Base-by-base conservation (phyloP, 768 basidiomycete genomes). In the Boletus rex-veris region DNA sequence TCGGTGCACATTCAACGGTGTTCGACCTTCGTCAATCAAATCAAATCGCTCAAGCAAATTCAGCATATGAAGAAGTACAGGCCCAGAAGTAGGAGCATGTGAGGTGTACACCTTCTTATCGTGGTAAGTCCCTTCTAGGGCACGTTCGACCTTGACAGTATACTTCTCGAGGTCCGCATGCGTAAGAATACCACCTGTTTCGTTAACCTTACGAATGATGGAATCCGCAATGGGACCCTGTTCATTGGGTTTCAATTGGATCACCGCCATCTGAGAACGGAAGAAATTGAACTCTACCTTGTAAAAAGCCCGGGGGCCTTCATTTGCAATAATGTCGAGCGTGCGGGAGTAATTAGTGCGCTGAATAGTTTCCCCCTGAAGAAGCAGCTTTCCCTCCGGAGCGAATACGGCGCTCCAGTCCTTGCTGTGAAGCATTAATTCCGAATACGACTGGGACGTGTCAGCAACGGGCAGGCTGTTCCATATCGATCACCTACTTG, bases 21-120 rank as follows among this genome's bases (percentile, higher is more conserved):
- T 84, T 58, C 76, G 69, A 42, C 82, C 82, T 24, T 74, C 72
- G 16, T 77, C 59, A 33, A 80, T 70, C 36, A 77, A 63, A 48
- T 77, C 73, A 63, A 81, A 98, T n/a, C 79, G 77, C 65, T 97
- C 94, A 43, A 96, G 73, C 18, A 94, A 68, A 65, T 98, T 97
- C n/a, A 98, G 74, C 79, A 98, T 88, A 65, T 92, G 88, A 38
- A 97, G 73, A 39, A 98, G 73, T n/a, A 90, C 90, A 77, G 90
- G 86, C 6, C 96, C 95, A 11, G 88, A 88, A 9, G 88, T 85
- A 6, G 97, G 97, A 12, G 92, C 86, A 62, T 85, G 82, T 0
- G 88, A 79, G 0, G 92, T 94, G 70, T 92, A 97, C 37, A 98
- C 76, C 57, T 81, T 91, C 61, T 83, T 82, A 40, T 84, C 84